Conservation (phyloP, 805 yeast genomes). For the Candida germanica region DNA sequence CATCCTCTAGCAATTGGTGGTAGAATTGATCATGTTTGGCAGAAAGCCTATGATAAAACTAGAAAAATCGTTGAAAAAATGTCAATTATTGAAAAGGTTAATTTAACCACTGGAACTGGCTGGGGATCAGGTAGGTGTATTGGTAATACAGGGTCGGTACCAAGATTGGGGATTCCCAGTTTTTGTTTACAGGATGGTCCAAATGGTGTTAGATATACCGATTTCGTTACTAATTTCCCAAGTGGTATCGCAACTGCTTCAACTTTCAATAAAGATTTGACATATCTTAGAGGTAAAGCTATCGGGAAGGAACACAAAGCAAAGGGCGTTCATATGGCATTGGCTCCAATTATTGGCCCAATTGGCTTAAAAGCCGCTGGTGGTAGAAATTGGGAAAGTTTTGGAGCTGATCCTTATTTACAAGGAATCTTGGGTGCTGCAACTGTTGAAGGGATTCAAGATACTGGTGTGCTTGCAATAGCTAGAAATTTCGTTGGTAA, state of each 20-base stretch:
- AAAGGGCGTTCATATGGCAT: constrained; percentile 53
- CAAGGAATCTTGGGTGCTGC: constrained; percentile 54
- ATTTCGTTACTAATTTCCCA: constrained; percentile 54
- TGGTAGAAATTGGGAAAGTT: constrained; percentile 65
- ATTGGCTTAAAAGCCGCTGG: constrained; percentile 61
- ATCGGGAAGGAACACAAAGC: constrained; percentile 52
- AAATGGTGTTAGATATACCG: constrained; percentile 56
- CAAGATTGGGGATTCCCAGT: constrained; percentile 51
- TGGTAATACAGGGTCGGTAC: constrained; percentile 59
- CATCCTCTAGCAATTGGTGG: constrained; percentile 39
- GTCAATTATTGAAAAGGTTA: constrained; percentile 58
- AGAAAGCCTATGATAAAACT: constrained; percentile 54
- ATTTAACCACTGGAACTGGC: constrained; percentile 61
- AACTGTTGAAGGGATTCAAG: constrained; percentile 54
- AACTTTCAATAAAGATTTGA: constrained; percentile 52
- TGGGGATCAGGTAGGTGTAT: constrained; percentile 63
- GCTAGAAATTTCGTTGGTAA: constrained; percentile 58
- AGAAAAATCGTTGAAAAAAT: constrained; percentile 52
- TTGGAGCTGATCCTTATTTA: constrained; percentile 60
- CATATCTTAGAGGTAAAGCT: constrained; percentile 53
- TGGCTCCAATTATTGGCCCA: constrained; percentile 61
- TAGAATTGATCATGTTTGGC: constrained; percentile 51
- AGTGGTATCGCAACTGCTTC: constrained; percentile 58
- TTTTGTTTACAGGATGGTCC: constrained; percentile 65
- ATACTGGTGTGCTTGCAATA: constrained; percentile 54